Conservation (phyloP, 352 stramenopile genomes). For the Peronosclerospora sorghi region DNA sequence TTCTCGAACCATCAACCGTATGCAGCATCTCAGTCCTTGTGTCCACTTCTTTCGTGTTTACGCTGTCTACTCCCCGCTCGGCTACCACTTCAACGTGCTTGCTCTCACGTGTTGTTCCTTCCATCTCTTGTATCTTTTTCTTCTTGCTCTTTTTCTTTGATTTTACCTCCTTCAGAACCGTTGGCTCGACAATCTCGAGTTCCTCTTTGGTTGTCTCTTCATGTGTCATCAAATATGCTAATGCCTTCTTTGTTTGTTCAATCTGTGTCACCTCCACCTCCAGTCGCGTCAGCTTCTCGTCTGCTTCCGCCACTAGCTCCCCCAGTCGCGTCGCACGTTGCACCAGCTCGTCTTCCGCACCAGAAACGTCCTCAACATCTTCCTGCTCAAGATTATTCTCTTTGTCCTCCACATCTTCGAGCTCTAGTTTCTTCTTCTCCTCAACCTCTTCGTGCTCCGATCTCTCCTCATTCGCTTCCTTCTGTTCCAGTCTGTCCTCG, state of each 20-base stretch:
- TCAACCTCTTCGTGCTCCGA: too few species aligned
- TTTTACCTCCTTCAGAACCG: neutral
- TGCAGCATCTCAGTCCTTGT: slow-evolving; percentile 2
- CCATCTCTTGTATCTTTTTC: slow-evolving; percentile 7
- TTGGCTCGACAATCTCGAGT: slow-evolving; percentile 1
- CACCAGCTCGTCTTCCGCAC: slow-evolving; percentile 11
- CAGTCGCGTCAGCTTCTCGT: slow-evolving; percentile 18
- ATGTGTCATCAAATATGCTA: slow-evolving; percentile 19
- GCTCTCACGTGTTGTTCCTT: neutral
- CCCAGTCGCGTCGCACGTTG: slow-evolving; percentile 8
- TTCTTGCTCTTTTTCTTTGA: slow-evolving; percentile 18
- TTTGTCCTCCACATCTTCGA: neutral
- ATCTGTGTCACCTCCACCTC: slow-evolving; percentile 28
- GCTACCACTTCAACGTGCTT: too few species aligned
- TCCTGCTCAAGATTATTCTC: too few species aligned
- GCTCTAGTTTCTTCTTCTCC: neutral
- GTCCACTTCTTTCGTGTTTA: neutral
- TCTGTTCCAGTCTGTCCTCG: neutral
- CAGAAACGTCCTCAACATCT: neutral
- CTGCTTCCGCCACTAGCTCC: slow-evolving; percentile 12
- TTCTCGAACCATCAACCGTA: neutral
- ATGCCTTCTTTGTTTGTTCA: slow-evolving; percentile 25
- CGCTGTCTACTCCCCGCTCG: too few species aligned
- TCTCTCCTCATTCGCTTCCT: slow-evolving; percentile 3
- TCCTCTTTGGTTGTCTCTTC: slow-evolving; percentile 10